Evolutionary conservation across 2,329 filamentous ascomycete genomes (phyloP), one percentile per base, ranked within the genome.

Genomic region (Arthroderma sp.): DNA sequence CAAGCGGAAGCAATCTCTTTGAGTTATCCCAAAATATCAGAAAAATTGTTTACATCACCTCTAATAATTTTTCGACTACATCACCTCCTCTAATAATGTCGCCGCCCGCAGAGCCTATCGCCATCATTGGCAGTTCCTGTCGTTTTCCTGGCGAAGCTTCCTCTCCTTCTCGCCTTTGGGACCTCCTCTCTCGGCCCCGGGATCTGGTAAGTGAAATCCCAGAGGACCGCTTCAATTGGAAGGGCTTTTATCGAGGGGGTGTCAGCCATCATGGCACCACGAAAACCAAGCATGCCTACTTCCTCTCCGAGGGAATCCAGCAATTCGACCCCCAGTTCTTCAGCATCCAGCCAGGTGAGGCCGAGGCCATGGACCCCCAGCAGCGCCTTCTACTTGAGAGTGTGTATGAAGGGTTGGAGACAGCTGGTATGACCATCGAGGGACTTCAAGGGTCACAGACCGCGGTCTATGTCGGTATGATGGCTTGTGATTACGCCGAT

Each of bases 271-370:
- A 31, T 31, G 28, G 28, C 4, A 31, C 28, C 4, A 31, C 28
- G 4, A 60, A 63, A 53, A 57, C 58, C 17, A 47, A 31, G 1
- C 43, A 28, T 4, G 58, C 60, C 4, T 61, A 64, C 53, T 58
- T 63, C 17, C 58, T 63, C 1, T 9, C 58, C 6, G 63, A 67
- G 17, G 67, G 70, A 54, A 31, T 63, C 2, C 53, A 57, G 1
- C 21, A 43, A 1, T 72, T 72, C 38, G 70, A 72, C 58, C 63
- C 65, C 0, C 54, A 60, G 0, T 72, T 72, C 55, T 72, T 68
- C 58, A 57, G 59, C 6, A 67, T 70, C 7, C 58, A 38, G 1
- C 56, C 65, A 1, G 54, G 54, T 0, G 68, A 70, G 52, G 66
- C 65, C 3, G 57, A 61, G 2, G 56, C 65, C 2, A 67, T 71